A percentile compares a stretch with the other conserved stretches of the same genome.
These are phyloP conservation scores for Cymbopogon flexuosus DNA, from an alignment of 202 grass and related monocot genomes.

Conservation along the genomic window DNA sequence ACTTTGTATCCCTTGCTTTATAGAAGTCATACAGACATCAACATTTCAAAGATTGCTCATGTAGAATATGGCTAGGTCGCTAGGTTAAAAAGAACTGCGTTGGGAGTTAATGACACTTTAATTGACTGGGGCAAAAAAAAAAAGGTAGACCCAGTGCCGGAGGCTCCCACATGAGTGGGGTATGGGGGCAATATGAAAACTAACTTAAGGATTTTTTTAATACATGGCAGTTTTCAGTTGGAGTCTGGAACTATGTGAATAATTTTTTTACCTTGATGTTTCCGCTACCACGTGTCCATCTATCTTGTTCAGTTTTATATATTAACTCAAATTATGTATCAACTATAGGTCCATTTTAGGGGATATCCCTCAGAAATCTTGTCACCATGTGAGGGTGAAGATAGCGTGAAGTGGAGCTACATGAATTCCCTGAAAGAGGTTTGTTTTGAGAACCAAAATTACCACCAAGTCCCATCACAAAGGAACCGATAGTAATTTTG, in stretches of 20 bases:
- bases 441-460: conserved; percentile 13
- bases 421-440: conserved; percentile 99
- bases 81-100: neutral
- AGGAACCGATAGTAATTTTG: conserved; percentile 2
- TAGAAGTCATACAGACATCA: conserved; percentile 2
- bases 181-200: neutral
- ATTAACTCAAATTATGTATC: neutral
- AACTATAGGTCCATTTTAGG: conserved; percentile 93
- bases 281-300: neutral
- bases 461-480: neutral
- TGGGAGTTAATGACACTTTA: neutral
- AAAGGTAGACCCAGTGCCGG: too few species aligned
- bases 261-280: neutral
- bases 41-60: neutral
- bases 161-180: too few species aligned
- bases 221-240: neutral
- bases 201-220: neutral
- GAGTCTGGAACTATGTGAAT: neutral
- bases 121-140: neutral
- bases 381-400: conserved; percentile 85
- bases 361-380: conserved; percentile 71
- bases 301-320: neutral
- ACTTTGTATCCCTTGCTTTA: neutral
- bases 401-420: conserved; percentile 92
- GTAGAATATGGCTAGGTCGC: neutral